These are phyloP conservation scores for Fusarium sp. DNA, from an alignment of 2,329 filamentous ascomycete species.

Conservation along the genomic window DNA sequence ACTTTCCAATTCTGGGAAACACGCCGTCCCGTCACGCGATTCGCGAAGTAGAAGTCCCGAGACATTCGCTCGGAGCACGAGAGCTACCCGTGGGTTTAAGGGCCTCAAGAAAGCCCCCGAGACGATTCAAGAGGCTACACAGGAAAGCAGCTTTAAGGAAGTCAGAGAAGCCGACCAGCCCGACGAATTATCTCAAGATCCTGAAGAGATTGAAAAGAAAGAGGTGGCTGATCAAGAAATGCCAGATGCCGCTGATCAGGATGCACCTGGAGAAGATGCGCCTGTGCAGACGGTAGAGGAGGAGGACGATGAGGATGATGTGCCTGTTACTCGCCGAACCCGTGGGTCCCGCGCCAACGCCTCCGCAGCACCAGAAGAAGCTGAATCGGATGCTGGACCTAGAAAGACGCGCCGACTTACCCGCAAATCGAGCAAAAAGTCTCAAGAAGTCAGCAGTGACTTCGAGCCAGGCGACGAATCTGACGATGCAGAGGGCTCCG, in stretches of 20 bases:
- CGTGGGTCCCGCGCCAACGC: constrained; percentile 49
- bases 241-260: constrained; percentile 38
- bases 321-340: constrained; percentile 58
- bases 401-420: constrained; percentile 57
- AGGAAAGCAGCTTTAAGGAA: constrained; percentile 58
- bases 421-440: constrained; percentile 56
- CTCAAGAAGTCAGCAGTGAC: constrained; percentile 67
- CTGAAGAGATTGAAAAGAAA: constrained; percentile 41
- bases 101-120: constrained; percentile 59
- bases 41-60: constrained; percentile 68
- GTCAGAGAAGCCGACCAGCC: constrained; percentile 48
- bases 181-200: constrained; percentile 51
- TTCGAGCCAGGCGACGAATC: constrained; percentile 70
- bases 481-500: constrained; percentile 61
- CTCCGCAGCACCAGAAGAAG: constrained; percentile 44
- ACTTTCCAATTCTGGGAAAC: constrained; percentile 68
- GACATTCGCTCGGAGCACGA: constrained; percentile 51
- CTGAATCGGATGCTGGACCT: constrained; percentile 45
- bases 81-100: constrained; percentile 61
- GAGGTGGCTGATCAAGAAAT: constrained; percentile 45
- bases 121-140: constrained; percentile 62
- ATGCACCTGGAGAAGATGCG: constrained; percentile 45
- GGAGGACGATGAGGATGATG: constrained; percentile 61
- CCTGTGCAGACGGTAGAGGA: constrained; percentile 45
- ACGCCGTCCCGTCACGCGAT: constrained; percentile 59